These are phyloP conservation scores for Dispira parvispora DNA, from an alignment of 192 early-diverging fungal genomes.

Conservation along the genomic window DNA sequence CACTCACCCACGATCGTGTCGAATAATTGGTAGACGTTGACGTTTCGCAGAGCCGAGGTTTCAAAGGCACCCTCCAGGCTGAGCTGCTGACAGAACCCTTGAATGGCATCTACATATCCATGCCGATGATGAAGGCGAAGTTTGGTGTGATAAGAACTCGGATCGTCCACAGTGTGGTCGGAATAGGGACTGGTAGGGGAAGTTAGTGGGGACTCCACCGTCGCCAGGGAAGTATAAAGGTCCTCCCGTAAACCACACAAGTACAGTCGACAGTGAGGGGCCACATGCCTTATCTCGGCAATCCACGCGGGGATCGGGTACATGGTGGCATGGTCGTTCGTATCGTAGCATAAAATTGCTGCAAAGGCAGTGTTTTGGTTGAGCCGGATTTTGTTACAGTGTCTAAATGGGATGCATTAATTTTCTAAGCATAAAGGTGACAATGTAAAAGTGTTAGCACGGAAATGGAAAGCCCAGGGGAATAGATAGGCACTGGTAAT, in stretches of 20 bases:
- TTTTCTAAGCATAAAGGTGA: neutral
- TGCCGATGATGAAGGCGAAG: neutral
- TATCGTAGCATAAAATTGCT: slow-evolving; percentile 8
- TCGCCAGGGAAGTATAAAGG: neutral
- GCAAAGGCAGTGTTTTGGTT: slow-evolving; percentile 5
- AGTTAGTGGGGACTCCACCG: neutral
- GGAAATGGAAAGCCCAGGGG: neutral
- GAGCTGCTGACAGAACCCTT: neutral
- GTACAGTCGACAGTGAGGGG: neutral
- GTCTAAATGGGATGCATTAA: neutral
- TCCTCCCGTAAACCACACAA: slow-evolving; percentile 4
- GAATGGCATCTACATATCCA: neutral
- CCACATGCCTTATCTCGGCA: neutral
- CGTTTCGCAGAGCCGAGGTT: neutral
- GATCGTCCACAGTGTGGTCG: neutral
- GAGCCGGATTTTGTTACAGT: slow-evolving; percentile 4
- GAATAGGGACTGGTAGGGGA: neutral
- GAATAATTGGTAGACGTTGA: neutral
- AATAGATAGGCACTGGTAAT: neutral
- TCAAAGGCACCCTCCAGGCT: neutral
- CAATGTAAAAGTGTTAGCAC: neutral
- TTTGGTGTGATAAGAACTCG: neutral
- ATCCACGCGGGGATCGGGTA: neutral
- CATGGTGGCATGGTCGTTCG: neutral
- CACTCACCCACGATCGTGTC: neutral